Evolutionary conservation across 1,139 yeast genomes (phyloP), one percentile per base, ranked within the genome.

Genomic region (Yamadazyma atmosphaerica): DNA sequence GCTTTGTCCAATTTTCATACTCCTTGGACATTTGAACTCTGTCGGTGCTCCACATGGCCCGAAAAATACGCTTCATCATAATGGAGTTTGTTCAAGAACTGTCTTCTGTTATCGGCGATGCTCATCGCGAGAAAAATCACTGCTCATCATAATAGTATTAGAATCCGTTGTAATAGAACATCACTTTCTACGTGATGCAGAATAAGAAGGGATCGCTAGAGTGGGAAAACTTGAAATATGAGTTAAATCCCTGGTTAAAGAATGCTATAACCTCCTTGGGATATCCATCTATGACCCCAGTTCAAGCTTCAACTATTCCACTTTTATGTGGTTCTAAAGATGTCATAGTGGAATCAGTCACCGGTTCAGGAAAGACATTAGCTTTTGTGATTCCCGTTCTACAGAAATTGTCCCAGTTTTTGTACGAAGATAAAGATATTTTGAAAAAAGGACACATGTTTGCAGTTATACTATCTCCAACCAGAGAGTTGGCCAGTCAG

Each of bases 331-430:
- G 83, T n/a, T 86, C 90, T 53, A 92, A 92, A 56, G 98, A 92
- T 63, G 98, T 92, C 8, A 95, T 94, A 8, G 97, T 89, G 2
- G 96, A 90, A 56, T 89, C 98, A 0, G 96, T 89, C 2, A 92
- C 98, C 0, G 98, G 98, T 0, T 89, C 98, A 0, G 98, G 98
- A 7, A 92, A 92, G 58, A 92, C 98, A 0, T 62, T 90, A 24
- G 87, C 98, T 3, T 92, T 86, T 61, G 80, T 81, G 7, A 74
- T 92, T 3, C 98, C 98, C 0, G 75, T 89, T 2, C 58, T 90
- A 17, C 92, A 89, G 51, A 79, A 79, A 58, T 61, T 83, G 24
- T 62, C 74, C 32, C 58, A 55, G 28, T 45, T 62, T 34, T 41
- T 61, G 23, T 56, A 59, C 36, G 58, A 54, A 37, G 45, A 54